Base-by-base conservation (phyloP, 768 basidiomycete genomes). In the Boletus barrowsii region DNA sequence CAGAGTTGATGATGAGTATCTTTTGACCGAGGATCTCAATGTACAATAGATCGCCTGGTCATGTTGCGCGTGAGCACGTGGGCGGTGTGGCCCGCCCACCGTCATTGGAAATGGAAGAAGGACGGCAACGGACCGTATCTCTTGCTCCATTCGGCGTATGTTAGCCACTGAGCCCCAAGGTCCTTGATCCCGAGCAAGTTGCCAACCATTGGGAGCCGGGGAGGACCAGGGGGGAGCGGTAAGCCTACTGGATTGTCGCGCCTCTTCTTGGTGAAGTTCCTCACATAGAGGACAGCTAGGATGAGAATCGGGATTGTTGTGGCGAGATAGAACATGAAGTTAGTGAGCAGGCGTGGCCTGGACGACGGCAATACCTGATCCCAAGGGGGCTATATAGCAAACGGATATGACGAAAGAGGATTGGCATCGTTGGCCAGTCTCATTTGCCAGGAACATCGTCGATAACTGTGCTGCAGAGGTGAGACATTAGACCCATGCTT, bases 141-240 rank as follows among this genome's bases (percentile, higher is more conserved):
- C 39, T 70, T 61, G 13, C 72, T 74, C 77, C 78, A 78, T 39
- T 72, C 68, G 10, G 72, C 64, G 45, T 73, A 75, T 5, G 71
- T 75, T 10, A 74, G 37, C 75, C 75, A 79, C 29, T 59, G 67
- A 1, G 56, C 56, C 13, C 75, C 73, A 32, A 76, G 68, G 35
- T 63, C 61, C 39, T 70, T 68, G 70, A 79, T 74, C 47, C 76
- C 75, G 5, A 77, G 58, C 7, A 79, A 52, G 54, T 78, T 79
- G 32, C 74, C 78, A n/a, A 79, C 57, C 14, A 79, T 43, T 26
- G 77, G 77, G n/a, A 73, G 60, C 33, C 68, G 67, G 33, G 61
- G 68, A 8, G 78, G 76, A 13, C 78, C 77, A 18, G 77, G 78
- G 18, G 77, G 78, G 13, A 75, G 46, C 8, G 62, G 63, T 4